Base-by-base conservation (phyloP, 441 rosid genomes). In the Pelargonium citronellum region DNA sequence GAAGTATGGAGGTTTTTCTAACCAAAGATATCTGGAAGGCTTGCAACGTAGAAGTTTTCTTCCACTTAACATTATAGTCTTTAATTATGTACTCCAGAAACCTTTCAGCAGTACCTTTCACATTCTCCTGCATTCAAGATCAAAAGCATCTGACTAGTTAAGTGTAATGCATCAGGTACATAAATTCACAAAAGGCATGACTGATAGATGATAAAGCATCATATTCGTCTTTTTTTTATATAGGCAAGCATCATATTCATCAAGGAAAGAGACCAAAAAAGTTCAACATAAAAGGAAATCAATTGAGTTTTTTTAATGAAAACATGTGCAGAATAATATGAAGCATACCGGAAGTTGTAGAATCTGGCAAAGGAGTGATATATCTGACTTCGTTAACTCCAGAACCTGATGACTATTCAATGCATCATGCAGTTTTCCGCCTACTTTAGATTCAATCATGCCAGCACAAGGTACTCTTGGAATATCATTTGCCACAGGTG, bases 21-120 rank as follows among this genome's bases (percentile, higher is more conserved):
- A 95, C 99, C 91, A 92, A 72, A 64, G 98, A 89, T 68, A 95
- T 81, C 79, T 83, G 89, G 72, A 95, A 92, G 17, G 97, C 99
- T 82, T 95, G 95, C 76, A 89, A 82, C 55, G 78, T 71, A 67
- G 87, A 73, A 55, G 74, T 80, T 27, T 87, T 87, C 77, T 90
- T 91, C 78, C 73, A 71, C 62, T 55, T 78, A 67, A 92, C 84
- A 74, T 41, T 85, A 77, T 86, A 85, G 79, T 92, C 85, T 70
- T 82, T 86, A 81, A 91, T 80, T 43, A 95, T 85, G 82, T 89
- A 91, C 76, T 84, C 87, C 46, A 88, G 89, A 79, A 90, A 83
- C 58, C 67, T 79, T 72, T 83, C 89, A 78, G 73, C 89, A 79
- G 83, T 81, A 68, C 67, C 74, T 79, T 75, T 87, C 71, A 81